A percentile compares a stretch with the other conserved stretches of the same genome.
phyloP scores from a whole-genome alignment of 2,329 filamentous ascomycete genomes.

The Stagonosporopsis cucurbitacearum region DNA sequence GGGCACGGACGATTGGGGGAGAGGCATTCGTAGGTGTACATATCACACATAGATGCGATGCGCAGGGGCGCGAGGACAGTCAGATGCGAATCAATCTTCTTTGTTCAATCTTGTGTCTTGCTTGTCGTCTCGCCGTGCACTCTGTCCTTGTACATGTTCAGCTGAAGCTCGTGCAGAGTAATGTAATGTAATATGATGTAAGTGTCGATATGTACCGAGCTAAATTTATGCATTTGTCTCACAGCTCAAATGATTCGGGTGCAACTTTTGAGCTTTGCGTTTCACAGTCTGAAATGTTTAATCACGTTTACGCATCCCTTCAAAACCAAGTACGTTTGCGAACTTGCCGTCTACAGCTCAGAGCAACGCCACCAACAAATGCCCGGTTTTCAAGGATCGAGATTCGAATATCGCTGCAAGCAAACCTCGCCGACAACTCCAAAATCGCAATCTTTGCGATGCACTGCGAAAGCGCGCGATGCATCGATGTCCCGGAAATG shows the following conservation, averaged over 20 bases:
- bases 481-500: too few species aligned
- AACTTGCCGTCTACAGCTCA: neutral
- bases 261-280: neutral
- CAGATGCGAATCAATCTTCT: constrained; percentile 15
- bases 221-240: neutral
- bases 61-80: constrained; percentile 7
- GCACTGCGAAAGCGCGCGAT: neutral
- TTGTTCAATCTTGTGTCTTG: neutral
- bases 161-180: neutral
- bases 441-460: neutral
- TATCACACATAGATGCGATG: constrained; percentile 16
- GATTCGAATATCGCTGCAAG: neutral
- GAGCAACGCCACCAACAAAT: neutral
- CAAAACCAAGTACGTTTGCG: neutral
- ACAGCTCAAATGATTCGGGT: neutral
- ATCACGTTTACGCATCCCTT: neutral
- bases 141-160: neutral
- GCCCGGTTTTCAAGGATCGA: neutral
- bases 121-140: neutral
- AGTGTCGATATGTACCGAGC: neutral
- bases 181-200: too few species aligned
- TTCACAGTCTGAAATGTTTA: neutral
- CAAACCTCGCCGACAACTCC: neutral
- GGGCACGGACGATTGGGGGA: constrained; percentile 7
- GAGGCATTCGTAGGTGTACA: constrained; percentile 22